These are phyloP conservation scores for Venturia nashicola DNA, from an alignment of 2,329 filamentous ascomycete species.

Conservation along the genomic window DNA sequence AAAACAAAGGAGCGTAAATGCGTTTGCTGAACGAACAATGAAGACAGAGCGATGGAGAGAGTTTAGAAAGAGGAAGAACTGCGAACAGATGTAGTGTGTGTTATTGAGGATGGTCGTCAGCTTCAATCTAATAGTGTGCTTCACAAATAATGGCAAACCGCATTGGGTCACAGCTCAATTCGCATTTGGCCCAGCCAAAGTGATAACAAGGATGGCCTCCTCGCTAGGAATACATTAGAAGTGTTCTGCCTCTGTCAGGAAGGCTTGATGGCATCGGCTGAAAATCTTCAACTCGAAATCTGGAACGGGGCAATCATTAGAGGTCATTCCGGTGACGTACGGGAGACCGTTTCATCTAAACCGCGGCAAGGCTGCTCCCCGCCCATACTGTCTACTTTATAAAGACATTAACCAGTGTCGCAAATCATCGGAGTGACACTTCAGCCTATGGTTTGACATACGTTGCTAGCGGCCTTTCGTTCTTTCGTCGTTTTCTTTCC, in stretches of 20 bases:
- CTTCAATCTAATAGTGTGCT: slow-evolving; percentile 7
- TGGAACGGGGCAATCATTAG: slow-evolving; percentile 1
- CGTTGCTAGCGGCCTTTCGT: background rate
- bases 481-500: background rate
- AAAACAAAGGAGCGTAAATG: background rate
- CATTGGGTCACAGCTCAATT: background rate
- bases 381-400: slow-evolving; percentile 4
- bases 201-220: slow-evolving; percentile 7
- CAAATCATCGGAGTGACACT: slow-evolving; percentile 13
- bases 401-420: slow-evolving; percentile 11
- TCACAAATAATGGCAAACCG: background rate
- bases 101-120: background rate
- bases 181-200: background rate
- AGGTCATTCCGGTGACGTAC: background rate
- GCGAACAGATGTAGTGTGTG: background rate
- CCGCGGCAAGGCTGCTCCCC: background rate
- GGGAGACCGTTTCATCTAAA: slow-evolving; percentile 10
- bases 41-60: background rate
- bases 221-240: background rate
- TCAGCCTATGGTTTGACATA: background rate
- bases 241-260: slow-evolving; percentile 13
- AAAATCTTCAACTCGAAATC: background rate
- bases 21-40: background rate
- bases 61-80: background rate
- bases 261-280: slow-evolving; percentile 2